Evolutionary conservation across 78 protist genomes (phyloP).

Genomic region (Monosiga brevicollis): DNA sequence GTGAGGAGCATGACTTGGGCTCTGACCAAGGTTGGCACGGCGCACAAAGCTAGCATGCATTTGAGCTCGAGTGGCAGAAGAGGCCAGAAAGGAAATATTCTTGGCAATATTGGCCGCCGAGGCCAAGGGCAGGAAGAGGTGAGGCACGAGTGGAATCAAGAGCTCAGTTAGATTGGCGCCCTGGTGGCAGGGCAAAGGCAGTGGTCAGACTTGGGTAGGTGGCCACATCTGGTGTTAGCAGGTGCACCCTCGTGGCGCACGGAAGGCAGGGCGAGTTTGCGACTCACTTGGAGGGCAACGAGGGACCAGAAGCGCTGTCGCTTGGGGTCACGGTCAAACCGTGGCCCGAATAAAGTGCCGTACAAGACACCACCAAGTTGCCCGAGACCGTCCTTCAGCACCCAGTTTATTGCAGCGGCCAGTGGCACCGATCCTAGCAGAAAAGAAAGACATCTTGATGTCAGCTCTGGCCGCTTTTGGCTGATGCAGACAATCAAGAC

Average conservation of each 20-base stretch:
- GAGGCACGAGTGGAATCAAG: slow-evolving; percentile 22
- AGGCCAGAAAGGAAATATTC: slow-evolving; percentile 22
- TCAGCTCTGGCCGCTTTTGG: neutral
- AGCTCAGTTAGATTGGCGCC: slow-evolving; percentile 11
- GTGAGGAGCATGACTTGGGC: no score
- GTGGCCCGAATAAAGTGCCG: slow-evolving; percentile 4
- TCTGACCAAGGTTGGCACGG: slow-evolving; percentile 24
- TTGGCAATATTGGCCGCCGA: slow-evolving; percentile 27
- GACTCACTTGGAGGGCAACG: neutral
- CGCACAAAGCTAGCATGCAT: slow-evolving; percentile 20
- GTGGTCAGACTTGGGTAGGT: neutral
- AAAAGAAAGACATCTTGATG: neutral
- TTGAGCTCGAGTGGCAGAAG: slow-evolving; percentile 28
- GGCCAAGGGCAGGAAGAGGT: slow-evolving; percentile 31
- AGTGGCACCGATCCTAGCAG: slow-evolving; percentile 23
- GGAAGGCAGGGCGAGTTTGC: neutral
- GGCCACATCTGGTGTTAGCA: neutral
- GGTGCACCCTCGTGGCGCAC: neutral
- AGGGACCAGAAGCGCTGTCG: slow-evolving; percentile 16
- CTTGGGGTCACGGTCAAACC: slow-evolving; percentile 45
- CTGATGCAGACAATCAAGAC: neutral
- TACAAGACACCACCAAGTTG: slow-evolving; percentile 42
- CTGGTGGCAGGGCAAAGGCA: neutral
- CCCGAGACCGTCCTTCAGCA: slow-evolving; percentile 54
- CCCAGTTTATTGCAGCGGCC: slow-evolving; percentile 47